Percentiles rank a stretch among this genome's conserved stretches.
phyloP scores from a whole-genome alignment of 2,329 filamentous ascomycete genomes.

The Beauveria varroae region DNA sequence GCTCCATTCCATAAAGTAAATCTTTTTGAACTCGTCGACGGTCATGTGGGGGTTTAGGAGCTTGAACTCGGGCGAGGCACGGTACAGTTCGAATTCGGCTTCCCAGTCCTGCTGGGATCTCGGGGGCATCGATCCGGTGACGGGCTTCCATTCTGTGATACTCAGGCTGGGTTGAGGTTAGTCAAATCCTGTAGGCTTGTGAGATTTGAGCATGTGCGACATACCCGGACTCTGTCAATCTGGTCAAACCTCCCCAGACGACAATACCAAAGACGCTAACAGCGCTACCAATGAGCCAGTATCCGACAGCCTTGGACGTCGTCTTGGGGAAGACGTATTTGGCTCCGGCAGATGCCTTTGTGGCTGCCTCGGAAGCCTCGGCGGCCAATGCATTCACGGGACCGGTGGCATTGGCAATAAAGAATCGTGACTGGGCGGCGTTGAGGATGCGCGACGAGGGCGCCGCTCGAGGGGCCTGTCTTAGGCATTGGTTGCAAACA shows the following conservation, averaged over 20 bases:
- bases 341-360: constrained; percentile 17
- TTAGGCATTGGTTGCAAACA: constrained; percentile 43
- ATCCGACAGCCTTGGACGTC: constrained; percentile 70
- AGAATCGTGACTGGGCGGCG: constrained; percentile 31
- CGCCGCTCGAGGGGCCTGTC: constrained; percentile 23
- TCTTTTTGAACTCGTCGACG: constrained; percentile 90
- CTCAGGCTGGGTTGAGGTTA: constrained; percentile 56
- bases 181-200: neutral
- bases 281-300: constrained; percentile 89
- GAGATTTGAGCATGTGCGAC: constrained; percentile 13
- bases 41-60: constrained; percentile 90
- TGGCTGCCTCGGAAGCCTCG: constrained; percentile 21
- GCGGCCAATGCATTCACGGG: constrained; percentile 22
- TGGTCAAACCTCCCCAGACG: constrained; percentile 85
- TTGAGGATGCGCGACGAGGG: constrained; percentile 34
- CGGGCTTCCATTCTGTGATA: constrained; percentile 97
- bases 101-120: constrained; percentile 77
- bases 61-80: constrained; percentile 84
- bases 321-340: constrained; percentile 48
- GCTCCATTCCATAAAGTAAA: constrained; percentile 99
- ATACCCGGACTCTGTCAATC: constrained; percentile 93
- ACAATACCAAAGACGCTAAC: constrained; percentile 95
- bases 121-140: constrained; percentile 85
- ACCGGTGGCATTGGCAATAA: constrained; percentile 26
- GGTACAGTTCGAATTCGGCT: constrained; percentile 87